Percentiles rank a stretch among this genome's conserved stretches.
These are phyloP conservation scores for Chenopodium berlandieri DNA, from an alignment of 148 eudicot genomes.

Conservation along the genomic window DNA sequence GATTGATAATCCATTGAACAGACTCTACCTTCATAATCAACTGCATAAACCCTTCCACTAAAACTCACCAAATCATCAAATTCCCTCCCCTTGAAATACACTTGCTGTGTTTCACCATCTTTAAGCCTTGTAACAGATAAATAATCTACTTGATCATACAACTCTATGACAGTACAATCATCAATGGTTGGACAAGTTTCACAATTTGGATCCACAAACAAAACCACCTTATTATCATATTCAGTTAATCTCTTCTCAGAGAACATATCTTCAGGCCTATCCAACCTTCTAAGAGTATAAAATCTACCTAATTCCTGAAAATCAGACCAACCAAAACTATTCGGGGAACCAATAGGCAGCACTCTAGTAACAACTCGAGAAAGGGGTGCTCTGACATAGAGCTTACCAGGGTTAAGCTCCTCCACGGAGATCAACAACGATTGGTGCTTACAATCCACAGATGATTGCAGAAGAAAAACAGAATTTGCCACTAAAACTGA, in stretches of 20 bases:
- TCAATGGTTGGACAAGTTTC: background rate
- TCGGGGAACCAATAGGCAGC: background rate
- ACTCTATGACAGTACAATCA: conserved; percentile 9
- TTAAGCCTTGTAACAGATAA: conserved; percentile 4
- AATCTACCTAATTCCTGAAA: conserved; percentile 1
- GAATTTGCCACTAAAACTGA: conserved; percentile 3
- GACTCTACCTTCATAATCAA: conserved; percentile 22
- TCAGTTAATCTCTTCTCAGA: conserved; percentile 2
- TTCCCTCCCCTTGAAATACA: background rate
- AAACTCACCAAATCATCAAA: conserved; percentile 20
- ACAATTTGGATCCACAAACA: conserved; percentile 10
- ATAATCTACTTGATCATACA: background rate
- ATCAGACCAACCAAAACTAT: background rate
- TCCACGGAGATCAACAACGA: conserved; percentile 9
- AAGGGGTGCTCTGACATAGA: background rate
- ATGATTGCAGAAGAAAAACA: conserved; percentile 11
- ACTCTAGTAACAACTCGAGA: background rate
- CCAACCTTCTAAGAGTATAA: background rate
- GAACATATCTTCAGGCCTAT: background rate
- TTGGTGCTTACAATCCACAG: background rate
- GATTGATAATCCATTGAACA: background rate
- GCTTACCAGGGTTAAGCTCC: conserved; percentile 10
- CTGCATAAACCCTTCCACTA: conserved; percentile 11
- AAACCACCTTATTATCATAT: background rate
- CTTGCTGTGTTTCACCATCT: background rate